Percentiles rank a stretch among this genome's conserved stretches.
Conservation (phyloP, 1,139 yeast genomes). For the Wickerhamomyces sp. region DNA sequence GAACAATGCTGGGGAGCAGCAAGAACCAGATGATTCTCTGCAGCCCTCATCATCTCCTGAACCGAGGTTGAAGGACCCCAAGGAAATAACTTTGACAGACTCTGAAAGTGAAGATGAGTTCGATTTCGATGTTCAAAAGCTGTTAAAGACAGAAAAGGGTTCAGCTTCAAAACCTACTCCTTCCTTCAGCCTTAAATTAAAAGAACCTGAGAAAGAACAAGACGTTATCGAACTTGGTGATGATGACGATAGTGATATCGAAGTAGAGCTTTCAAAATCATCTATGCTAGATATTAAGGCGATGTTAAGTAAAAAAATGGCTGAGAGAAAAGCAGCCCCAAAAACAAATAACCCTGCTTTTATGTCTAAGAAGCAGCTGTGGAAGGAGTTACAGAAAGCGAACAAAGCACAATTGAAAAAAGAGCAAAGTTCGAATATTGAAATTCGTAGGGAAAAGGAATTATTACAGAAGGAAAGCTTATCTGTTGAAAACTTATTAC, state of each 20-base stretch:
- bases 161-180: neutral
- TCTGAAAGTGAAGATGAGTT: slow-evolving; percentile 8
- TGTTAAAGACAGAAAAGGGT: slow-evolving; percentile 2
- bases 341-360: slow-evolving; percentile 8
- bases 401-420: slow-evolving; percentile 29
- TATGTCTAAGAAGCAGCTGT: slow-evolving; percentile 23
- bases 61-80: neutral
- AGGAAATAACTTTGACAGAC: slow-evolving; percentile 3
- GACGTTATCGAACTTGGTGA: slow-evolving; percentile 17
- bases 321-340: slow-evolving; percentile 11
- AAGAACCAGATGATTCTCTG: slow-evolving; percentile 1
- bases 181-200: slow-evolving; percentile 2
- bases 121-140: slow-evolving; percentile 9
- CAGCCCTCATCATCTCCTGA: slow-evolving; percentile 9
- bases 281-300: slow-evolving; percentile 32
- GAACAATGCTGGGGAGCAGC: neutral
- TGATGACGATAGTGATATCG: slow-evolving; percentile 17
- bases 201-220: slow-evolving; percentile 3
- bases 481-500: slow-evolving; percentile 47
- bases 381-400: slow-evolving; percentile 26
- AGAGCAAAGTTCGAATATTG: slow-evolving; percentile 25
- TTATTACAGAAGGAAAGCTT: slow-evolving; percentile 12
- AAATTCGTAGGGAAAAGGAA: slow-evolving; percentile 27
- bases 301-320: slow-evolving; percentile 27
- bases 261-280: slow-evolving; percentile 27